Conservation (phyloP, 2,329 filamentous ascomycete species). For the Alternaria triticina region DNA sequence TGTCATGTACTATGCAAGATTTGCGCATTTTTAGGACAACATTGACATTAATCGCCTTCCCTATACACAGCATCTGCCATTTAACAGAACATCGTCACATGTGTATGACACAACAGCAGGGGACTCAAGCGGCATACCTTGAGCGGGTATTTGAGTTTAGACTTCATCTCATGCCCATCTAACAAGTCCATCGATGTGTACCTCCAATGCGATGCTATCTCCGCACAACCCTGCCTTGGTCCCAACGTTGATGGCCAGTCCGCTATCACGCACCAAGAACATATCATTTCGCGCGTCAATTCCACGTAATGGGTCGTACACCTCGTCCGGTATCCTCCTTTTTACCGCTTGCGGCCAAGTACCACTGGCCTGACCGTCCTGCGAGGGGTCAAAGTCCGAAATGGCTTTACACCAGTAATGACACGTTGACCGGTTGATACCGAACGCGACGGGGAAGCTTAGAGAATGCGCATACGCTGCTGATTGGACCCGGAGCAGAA, state of each 20-base stretch:
- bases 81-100: neutral
- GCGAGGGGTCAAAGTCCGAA: slow-evolving; percentile 12
- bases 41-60: neutral
- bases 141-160: neutral
- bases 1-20: neutral
- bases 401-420: slow-evolving; percentile 36
- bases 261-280: slow-evolving; percentile 21
- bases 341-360: slow-evolving; percentile 23
- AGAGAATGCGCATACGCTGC: slow-evolving; percentile 22
- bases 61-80: neutral
- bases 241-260: slow-evolving; percentile 24
- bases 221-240: slow-evolving; percentile 27
- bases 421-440: slow-evolving; percentile 24
- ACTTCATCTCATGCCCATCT: slow-evolving; percentile 13
- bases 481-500: slow-evolving; percentile 25
- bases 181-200: slow-evolving; percentile 31
- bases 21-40: neutral
- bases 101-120: neutral
- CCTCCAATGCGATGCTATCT: slow-evolving; percentile 26
- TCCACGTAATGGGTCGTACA: slow-evolving; percentile 20
- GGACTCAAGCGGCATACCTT: neutral
- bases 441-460: slow-evolving; percentile 28
- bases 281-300: slow-evolving; percentile 28
- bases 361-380: slow-evolving; percentile 1
- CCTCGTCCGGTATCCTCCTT: slow-evolving; percentile 19